Percentiles rank a stretch among this genome's conserved stretches.
These are phyloP conservation scores for Pythium dissotocum DNA, from an alignment of 352 stramenopile genomes.

Conservation along the genomic window DNA sequence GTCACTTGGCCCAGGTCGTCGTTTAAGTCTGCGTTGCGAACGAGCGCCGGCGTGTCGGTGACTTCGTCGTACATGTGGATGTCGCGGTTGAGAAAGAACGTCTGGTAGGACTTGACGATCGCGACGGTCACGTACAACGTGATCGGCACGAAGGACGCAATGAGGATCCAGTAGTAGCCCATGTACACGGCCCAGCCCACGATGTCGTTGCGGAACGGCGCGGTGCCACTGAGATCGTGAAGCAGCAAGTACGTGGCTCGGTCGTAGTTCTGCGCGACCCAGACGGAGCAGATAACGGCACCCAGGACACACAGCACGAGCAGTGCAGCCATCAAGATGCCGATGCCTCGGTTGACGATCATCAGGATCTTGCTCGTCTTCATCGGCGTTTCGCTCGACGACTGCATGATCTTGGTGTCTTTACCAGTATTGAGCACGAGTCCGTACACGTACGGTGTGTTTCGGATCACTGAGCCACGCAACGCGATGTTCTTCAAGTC, in stretches of 20 bases:
- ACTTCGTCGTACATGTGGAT: conserved; percentile 83
- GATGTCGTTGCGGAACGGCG: conserved; percentile 73
- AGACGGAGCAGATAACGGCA: conserved; percentile 64
- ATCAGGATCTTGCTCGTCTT: conserved; percentile 85
- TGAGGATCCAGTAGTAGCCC: conserved; percentile 89
- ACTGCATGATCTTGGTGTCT: conserved; percentile 91
- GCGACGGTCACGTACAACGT: conserved; percentile 88
- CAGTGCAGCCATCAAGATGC: conserved; percentile 74
- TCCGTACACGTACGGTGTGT: conserved; percentile 76
- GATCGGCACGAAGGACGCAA: conserved; percentile 87
- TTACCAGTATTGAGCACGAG: conserved; percentile 81
- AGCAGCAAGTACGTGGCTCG: conserved; percentile 74
- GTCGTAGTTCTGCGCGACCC: conserved; percentile 59
- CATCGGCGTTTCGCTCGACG: conserved; percentile 59
- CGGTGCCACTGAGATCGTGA: conserved; percentile 52
- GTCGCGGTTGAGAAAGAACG: conserved; percentile 85
- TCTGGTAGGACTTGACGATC: conserved; percentile 88
- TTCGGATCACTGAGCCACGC: conserved; percentile 82
- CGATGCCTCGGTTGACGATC: conserved; percentile 82
- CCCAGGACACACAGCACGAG: conserved; percentile 70
- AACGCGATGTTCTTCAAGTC: conserved; percentile 86
- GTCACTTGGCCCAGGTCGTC: conserved; percentile 87
- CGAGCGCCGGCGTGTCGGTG: conserved; percentile 75
- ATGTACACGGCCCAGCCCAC: conserved; percentile 76
- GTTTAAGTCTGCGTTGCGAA: conserved; percentile 85